These are phyloP conservation scores for Mucor racemosus DNA, from an alignment of 371 early-diverging fungal species.

Conservation along the genomic window DNA sequence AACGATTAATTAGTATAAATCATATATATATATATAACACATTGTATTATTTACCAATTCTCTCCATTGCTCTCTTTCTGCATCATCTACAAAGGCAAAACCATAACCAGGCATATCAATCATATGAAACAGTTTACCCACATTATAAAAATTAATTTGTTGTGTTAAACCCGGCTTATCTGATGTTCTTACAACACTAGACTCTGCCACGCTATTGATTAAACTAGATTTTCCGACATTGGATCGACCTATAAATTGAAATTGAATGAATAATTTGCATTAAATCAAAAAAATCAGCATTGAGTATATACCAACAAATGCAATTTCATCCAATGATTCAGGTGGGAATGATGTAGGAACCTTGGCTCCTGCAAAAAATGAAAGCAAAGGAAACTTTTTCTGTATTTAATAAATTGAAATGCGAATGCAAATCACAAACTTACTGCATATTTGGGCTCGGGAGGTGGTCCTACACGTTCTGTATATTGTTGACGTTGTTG, in stretches of 20 bases:
- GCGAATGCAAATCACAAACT: background rate
- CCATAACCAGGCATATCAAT: constrained; percentile 92
- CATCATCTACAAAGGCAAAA: constrained; percentile 81
- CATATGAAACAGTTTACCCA: constrained; percentile 65
- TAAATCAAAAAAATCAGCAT: background rate
- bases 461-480: constrained; percentile 17
- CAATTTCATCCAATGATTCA: constrained; percentile 65
- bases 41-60: too few species aligned
- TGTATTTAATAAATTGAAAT: background rate
- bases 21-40: too few species aligned
- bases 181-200: constrained; percentile 64
- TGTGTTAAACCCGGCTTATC: constrained; percentile 84
- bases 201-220: constrained; percentile 69
- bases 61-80: constrained; percentile 62
- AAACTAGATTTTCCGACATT: constrained; percentile 85
- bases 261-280: too few species aligned
- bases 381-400: constrained; percentile 57
- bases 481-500: constrained; percentile 18
- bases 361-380: constrained; percentile 77
- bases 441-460: constrained; percentile 45
- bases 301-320: constrained; percentile 60
- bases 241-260: constrained; percentile 69
- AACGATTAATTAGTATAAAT: background rate
- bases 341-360: constrained; percentile 63
- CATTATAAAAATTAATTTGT: constrained; percentile 80